Conservation (phyloP, 164 flowering plant species). For the Taxillus chinensis region DNA sequence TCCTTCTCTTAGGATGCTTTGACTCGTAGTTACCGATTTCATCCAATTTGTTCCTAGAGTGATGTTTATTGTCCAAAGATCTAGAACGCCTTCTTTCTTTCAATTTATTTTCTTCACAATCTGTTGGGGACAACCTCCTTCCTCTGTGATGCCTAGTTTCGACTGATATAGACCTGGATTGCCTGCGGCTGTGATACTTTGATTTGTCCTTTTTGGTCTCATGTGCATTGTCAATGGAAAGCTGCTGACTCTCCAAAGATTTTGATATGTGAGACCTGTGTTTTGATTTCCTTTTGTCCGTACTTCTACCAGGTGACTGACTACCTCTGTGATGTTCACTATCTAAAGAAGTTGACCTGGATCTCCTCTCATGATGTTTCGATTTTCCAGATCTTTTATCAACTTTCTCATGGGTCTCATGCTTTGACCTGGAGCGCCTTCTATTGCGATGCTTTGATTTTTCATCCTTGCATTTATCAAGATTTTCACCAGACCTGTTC, state of each 20-base stretch:
- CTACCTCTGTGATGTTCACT: neutral
- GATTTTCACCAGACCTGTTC: neutral
- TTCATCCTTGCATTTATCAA: neutral
- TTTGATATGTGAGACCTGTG: neutral
- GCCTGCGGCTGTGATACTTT: conserved; percentile 7
- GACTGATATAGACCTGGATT: conserved; percentile 16
- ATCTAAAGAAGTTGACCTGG: neutral
- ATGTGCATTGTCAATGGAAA: neutral
- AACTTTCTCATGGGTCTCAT: neutral
- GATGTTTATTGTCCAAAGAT: conserved; percentile 17
- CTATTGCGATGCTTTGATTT: neutral
- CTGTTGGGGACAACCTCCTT: conserved; percentile 6
- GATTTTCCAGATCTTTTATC: neutral
- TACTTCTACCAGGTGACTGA: neutral
- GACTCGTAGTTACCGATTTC: conserved; percentile 13
- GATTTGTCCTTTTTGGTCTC: neutral
- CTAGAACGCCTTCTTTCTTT: conserved; percentile 8
- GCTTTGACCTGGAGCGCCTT: conserved; percentile 1
- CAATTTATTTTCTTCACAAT: neutral
- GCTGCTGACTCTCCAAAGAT: neutral
- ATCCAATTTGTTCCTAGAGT: conserved; percentile 1
- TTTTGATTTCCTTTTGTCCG: neutral
- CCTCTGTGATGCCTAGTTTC: conserved; percentile 8
- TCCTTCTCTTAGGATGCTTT: conserved; percentile 15
- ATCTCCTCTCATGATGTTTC: neutral